A percentile compares a stretch with the other conserved stretches of the same genome.
These are phyloP conservation scores for Neurospora sp. DNA, from an alignment of 2,329 filamentous ascomycete species.

Conservation along the genomic window DNA sequence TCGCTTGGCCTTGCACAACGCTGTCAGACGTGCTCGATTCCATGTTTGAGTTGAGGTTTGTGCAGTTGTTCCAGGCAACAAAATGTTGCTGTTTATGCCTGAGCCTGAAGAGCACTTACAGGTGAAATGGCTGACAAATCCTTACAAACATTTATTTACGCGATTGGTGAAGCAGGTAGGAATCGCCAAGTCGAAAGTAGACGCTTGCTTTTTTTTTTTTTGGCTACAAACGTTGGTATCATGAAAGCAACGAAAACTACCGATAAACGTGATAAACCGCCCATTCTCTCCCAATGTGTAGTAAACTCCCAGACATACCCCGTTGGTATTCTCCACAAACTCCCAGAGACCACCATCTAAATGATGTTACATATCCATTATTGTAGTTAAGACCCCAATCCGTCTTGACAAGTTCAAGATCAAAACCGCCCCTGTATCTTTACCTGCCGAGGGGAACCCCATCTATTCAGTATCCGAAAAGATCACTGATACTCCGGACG, in stretches of 20 bases:
- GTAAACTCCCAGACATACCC: neutral
- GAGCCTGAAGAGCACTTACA: neutral
- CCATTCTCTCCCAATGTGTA: neutral
- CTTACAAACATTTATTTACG: neutral
- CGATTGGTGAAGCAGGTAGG: neutral
- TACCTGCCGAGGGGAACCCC: neutral
- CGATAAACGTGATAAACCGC: neutral
- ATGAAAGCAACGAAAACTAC: neutral
- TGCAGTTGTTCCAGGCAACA: neutral
- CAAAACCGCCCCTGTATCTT: neutral
- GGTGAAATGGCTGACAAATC: neutral
- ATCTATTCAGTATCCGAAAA: neutral
- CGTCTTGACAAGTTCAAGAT: neutral
- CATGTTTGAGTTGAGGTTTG: neutral
- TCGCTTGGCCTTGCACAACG: neutral
- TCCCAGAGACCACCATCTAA: neutral
- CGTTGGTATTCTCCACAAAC: neutral
- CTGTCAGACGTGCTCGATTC: neutral
- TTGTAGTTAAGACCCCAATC: neutral
- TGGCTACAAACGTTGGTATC: neutral
- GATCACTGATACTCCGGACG: conserved; percentile 17
- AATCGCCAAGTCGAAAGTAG: neutral
- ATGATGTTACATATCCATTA: neutral
- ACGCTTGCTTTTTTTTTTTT: neutral
- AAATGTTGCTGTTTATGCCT: neutral